Base-by-base conservation (phyloP, 495 filamentous ascomycete genomes). In the Penicillium canescens region DNA sequence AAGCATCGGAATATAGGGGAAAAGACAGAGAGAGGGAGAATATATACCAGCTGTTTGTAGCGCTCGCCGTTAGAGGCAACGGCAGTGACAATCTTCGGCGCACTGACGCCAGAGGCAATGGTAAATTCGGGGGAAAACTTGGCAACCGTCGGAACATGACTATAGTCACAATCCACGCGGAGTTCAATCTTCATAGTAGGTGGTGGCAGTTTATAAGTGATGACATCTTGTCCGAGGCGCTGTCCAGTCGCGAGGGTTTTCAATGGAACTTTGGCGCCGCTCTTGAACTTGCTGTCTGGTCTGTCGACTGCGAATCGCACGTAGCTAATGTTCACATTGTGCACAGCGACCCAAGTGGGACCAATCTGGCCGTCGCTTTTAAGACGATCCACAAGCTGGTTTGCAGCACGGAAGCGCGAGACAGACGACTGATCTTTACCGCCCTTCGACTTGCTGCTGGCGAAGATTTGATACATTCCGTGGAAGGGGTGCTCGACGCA, bases 401-500 rank as follows among this genome's bases (percentile, higher is more conserved):
- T 78, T 9, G 91, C 91, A 24, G 92, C 91, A 45, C 72, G 72
- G 57, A 85, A 81, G 44, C 95, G 84, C 20, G 87, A 88, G 36
- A 85, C 65, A 18, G 89, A 86, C 6, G 84, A 76, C 26, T 87
- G 81, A 51, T 97, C 93, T 58, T 88, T 84, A 31, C 82, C 74
- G 34, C 78, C 74, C 58, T 79, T 82, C 14, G 81, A 84, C 60
- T 82, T 91, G 50, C 79, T 85, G 33, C 86, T 85, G 7, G 91
- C 86, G 73, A 91, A 95, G 18, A 99, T 91, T 47, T 97, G 92
- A 64, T 97, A 93, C 85, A 96, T 92, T 37, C 89, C 90, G 61
- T 99, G 94, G 68, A 91, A 95, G 1, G 94, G 94, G 68, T 99
- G 94, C 23, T 99, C 91, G 9, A 77, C 75, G 63, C 92, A 96